Evolutionary conservation across 2,329 filamentous ascomycete species (phyloP), one percentile per base, ranked within the genome.

Genomic region (Pochonia chlamydosporia): DNA sequence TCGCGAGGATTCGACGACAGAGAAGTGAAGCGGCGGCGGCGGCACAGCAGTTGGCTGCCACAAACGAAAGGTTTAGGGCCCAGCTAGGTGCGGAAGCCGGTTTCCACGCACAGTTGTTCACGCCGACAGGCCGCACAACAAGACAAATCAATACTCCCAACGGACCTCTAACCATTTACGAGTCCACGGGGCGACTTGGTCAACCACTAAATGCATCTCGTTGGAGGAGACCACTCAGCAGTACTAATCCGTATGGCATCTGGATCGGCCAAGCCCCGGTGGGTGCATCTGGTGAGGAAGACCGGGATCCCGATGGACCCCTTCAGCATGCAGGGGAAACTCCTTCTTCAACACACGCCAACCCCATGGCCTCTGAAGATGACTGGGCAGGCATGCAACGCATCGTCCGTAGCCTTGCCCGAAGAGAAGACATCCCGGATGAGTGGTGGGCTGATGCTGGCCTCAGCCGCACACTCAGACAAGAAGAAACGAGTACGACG

Each of bases 361-460:
- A 28, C 31, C 49, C 53, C n/a, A 49, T 48, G 28, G 49, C 44
- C 37, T 54, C 62, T 13, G 69, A 71, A 6, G 69, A 73, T 23
- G 68, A 69, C 4, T 63, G 61, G 61, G 74, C 78, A 20, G 79
- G 83, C 40, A 85, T 91, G 77, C 84, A 87, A 55, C 75, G 76
- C 43, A 85, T 95, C 40, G 74, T 93, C 30, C 81, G 84, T 55
- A 76, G 81, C 37, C 73, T 95, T 46, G 81, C 84, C 28, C 75
- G 79, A 16, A 73, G 87, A 21, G 79, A 88, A 59, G 86, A 91
- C 56, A 85, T 93, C 46, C 85, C 87, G 0, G 87, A 93, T 51
- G 83, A 89, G 53, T 91, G 85, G 82, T 95, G 89, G 89, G 79
- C 80, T 49, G 77, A 80, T 57, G 83, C 76, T 49, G 85, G 85